Base-by-base conservation (phyloP, 495 filamentous ascomycete genomes). In the Emericellopsis terricola region DNA sequence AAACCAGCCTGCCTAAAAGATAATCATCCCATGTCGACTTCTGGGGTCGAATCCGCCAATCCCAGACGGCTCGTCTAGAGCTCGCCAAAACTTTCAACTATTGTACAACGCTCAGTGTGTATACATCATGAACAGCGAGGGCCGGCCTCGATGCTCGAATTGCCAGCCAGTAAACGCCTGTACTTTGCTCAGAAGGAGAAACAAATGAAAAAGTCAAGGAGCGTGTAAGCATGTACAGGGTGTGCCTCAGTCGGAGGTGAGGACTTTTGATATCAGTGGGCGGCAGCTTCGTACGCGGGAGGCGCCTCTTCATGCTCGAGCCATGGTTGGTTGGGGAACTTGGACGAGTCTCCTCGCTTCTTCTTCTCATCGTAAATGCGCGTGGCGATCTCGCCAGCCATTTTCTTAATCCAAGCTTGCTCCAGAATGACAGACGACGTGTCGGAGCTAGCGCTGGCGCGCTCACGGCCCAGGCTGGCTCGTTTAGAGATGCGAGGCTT, bases 321-420 rank as follows among this genome's bases (percentile, higher is more conserved):
- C 56, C 52, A 64, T n/a, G n/a, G n/a, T 17, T 59, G 57, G 14
- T 48, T 47, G 29, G 52, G 41, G 31, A 16, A 16, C 8, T 19
- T 11, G 15, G 5, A 4, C 8, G 8, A 13, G 11, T 28, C 24
- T 24, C 27, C 27, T 38, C 62, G 60, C 38, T 63, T 59, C 43
- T 57, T 52, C 47, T 67, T 56, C 47, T 66, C 61, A 32, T 92
- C 81, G 37, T 84, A 74, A 41, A 87, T 77, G 18, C 79, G 77
- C 42, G 78, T 68, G 27, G 83, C 83, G 29, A 94, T 85, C 54
- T 97, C 87, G 29, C 71, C 70, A 4, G 87, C 86, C 55, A 97
- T 79, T 57, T 85, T 84, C 60, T 78, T 77, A 42, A 94, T 76
- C 70, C 86, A 85, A 0, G 80, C 78, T 49, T 85, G 78, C 41